Percentiles rank a stretch among this genome's conserved stretches.
These are phyloP conservation scores for Auricularia sp. DNA, from an alignment of 768 basidiomycete species.

Conservation along the genomic window DNA sequence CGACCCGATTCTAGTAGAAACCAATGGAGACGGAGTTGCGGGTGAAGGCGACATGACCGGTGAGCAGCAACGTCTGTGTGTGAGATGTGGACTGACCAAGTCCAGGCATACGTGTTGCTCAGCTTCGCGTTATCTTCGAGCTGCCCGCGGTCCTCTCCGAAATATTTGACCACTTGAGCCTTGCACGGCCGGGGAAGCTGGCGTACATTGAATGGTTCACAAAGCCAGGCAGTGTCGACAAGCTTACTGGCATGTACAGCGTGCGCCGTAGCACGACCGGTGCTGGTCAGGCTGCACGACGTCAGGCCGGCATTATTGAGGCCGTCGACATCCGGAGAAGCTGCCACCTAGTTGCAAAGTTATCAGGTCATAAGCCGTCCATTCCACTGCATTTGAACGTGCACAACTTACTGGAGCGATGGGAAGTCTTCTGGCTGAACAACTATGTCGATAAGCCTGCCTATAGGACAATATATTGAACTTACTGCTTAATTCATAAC, in stretches of 20 bases:
- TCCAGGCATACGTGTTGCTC: constrained; percentile 19
- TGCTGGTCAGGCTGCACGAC: constrained; percentile 7
- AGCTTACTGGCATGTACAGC: no score
- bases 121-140: constrained; percentile 16
- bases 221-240: no score
- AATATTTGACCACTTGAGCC: constrained; percentile 2
- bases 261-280: not conserved
- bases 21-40: not conserved
- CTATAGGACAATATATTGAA: no score
- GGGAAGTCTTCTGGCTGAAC: no score
- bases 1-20: constrained; percentile 24
- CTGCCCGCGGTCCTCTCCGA: constrained; percentile 5
- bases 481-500: no score
- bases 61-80: not conserved
- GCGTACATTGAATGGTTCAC: constrained; percentile 25
- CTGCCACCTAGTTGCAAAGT: not conserved
- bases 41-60: constrained; percentile 13
- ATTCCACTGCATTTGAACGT: no score
- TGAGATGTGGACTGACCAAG: not conserved
- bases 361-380: no score
- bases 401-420: no score
- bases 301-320: not conserved
- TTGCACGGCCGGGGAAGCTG: constrained; percentile 10
- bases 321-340: not conserved
- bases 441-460: no score